phyloP scores from a whole-genome alignment of 108 stramenopile genomes.

The Skeletonema grethae region DNA sequence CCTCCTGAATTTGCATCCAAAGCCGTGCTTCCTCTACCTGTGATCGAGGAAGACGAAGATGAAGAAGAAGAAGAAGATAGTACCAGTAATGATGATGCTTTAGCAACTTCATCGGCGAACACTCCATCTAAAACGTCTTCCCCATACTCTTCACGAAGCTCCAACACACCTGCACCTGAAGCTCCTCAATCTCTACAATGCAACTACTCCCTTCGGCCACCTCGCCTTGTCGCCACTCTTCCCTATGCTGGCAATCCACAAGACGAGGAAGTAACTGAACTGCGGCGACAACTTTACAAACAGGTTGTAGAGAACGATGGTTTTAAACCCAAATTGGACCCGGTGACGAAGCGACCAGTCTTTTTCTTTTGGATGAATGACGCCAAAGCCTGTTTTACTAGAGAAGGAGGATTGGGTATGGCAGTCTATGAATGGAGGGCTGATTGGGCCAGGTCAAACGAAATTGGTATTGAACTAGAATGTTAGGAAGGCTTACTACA shows the following conservation, averaged over 20 bases:
- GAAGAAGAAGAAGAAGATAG: constrained; percentile 21
- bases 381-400: constrained; percentile 80
- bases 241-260: constrained; percentile 76
- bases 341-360: constrained; percentile 64
- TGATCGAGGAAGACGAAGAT: constrained; percentile 43
- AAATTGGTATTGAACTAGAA: constrained; percentile 85
- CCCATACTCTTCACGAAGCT: constrained; percentile 15
- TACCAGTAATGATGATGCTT: constrained; percentile 17
- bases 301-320: constrained; percentile 73
- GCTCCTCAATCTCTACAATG: constrained; percentile 29
- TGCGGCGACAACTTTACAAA: constrained; percentile 74
- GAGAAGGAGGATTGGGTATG: constrained; percentile 80
- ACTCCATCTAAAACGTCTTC: constrained; percentile 7
- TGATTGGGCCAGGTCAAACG: constrained; percentile 59
- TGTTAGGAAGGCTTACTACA: background rate
- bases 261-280: constrained; percentile 67
- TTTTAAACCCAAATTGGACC: constrained; percentile 66
- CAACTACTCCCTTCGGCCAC: constrained; percentile 38
- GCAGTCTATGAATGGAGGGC: constrained; percentile 84
- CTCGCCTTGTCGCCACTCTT: constrained; percentile 71
- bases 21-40: constrained; percentile 53
- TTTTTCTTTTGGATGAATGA: constrained; percentile 84
- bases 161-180: constrained; percentile 18
- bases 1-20: constrained; percentile 63
- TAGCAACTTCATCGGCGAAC: background rate